A percentile compares a stretch with the other conserved stretches of the same genome.
Evolutionary conservation across 2,329 filamentous ascomycete genomes (phyloP).

Genomic region (Paraconiothyrium sp.): DNA sequence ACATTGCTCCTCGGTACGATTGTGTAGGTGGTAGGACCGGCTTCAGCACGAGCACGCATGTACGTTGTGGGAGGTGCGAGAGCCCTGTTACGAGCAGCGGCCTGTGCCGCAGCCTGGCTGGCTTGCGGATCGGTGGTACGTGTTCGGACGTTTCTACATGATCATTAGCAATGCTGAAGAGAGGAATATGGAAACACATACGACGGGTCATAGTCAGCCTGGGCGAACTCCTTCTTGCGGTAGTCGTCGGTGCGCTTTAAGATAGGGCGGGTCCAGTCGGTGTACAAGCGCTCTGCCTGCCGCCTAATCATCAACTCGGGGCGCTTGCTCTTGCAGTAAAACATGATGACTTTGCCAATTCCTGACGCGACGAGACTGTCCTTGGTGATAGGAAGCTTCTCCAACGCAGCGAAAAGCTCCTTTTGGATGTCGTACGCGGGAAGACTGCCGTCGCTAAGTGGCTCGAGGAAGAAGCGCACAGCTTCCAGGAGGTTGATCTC

Average conservation of each 20-base stretch:
- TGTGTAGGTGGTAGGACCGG: slow-evolving; percentile 68
- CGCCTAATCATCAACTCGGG: slow-evolving; percentile 90
- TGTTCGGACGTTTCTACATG: slow-evolving; percentile 37
- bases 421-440: slow-evolving; percentile 98
- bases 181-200: slow-evolving; percentile 37
- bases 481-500: slow-evolving; percentile 95
- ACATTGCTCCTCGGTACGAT: slow-evolving; percentile 69
- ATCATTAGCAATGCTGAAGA: slow-evolving; percentile 26
- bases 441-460: slow-evolving; percentile 89
- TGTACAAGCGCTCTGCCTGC: slow-evolving; percentile 89
- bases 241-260: slow-evolving; percentile 94
- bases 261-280: slow-evolving; percentile 95
- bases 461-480: slow-evolving; percentile 97
- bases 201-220: slow-evolving; percentile 68
- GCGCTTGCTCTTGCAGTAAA: slow-evolving; percentile 95
- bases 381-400: slow-evolving; percentile 86
- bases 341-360: slow-evolving; percentile 94
- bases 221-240: slow-evolving; percentile 79
- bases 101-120: slow-evolving; percentile 46
- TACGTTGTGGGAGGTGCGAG: slow-evolving; percentile 63
- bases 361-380: slow-evolving; percentile 89
- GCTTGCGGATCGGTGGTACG: slow-evolving; percentile 36
- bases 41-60: slow-evolving; percentile 68
- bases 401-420: slow-evolving; percentile 85
- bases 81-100: slow-evolving; percentile 55